These are phyloP conservation scores for Botrytis aclada DNA, from an alignment of 2,329 filamentous ascomycete species.

Conservation along the genomic window DNA sequence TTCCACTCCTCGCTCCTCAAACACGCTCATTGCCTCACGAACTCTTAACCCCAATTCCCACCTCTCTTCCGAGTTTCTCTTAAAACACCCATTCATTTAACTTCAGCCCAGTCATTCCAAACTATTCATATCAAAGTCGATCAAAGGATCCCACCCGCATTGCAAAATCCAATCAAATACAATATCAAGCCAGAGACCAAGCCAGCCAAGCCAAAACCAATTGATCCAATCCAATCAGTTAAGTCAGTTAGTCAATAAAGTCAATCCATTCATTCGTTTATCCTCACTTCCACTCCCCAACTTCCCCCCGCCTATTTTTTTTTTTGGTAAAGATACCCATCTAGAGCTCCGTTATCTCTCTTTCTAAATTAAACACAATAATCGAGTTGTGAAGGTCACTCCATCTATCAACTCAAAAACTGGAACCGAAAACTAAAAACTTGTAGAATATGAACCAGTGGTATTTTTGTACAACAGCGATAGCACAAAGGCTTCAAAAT, in stretches of 20 bases:
- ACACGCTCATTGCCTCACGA: not conserved
- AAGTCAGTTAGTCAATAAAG: slow-evolving; percentile 19
- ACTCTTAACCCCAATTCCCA: not conserved
- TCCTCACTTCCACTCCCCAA: not conserved
- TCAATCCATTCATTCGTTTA: slow-evolving; percentile 18
- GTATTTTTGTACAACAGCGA: slow-evolving; percentile 18
- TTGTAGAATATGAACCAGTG: slow-evolving; percentile 6
- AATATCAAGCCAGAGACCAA: slow-evolving; percentile 13
- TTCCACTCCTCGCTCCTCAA: not conserved
- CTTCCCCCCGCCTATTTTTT: not conserved
- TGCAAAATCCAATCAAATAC: slow-evolving; percentile 15
- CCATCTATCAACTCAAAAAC: not conserved
- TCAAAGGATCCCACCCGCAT: slow-evolving; percentile 2
- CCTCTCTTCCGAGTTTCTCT: not conserved
- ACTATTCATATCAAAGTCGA: slow-evolving; percentile 9
- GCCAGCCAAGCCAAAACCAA: slow-evolving; percentile 19
- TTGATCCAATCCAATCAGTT: slow-evolving; percentile 18
- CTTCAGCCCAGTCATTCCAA: slow-evolving; percentile 5
- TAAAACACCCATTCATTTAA: not conserved
- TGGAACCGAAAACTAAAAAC: slow-evolving; percentile 7
- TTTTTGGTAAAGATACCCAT: not conserved
- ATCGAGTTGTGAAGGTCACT: not conserved
- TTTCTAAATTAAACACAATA: slow-evolving; percentile 8
- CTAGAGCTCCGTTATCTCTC: not conserved
- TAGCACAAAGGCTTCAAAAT: slow-evolving; percentile 12